A percentile compares a stretch with the other conserved stretches of the same genome.
Evolutionary conservation across 345 rosid genomes (phyloP).

Genomic region (Excoecaria cochinchinensis): DNA sequence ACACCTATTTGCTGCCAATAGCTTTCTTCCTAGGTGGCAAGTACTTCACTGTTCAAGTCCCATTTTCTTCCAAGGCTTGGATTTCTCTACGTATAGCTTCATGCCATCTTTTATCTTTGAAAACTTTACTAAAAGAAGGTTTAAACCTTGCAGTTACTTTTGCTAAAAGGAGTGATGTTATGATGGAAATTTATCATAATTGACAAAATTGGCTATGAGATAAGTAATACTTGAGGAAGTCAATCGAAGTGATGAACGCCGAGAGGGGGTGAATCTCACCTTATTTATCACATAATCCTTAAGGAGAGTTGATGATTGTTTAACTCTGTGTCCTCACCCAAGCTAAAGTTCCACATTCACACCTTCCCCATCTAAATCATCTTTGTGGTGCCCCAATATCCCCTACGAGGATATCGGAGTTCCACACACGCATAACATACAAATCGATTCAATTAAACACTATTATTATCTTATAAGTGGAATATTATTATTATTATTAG

Average conservation of each 20-base stretch:
- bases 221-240: background rate
- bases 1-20: slow-evolving; percentile 5
- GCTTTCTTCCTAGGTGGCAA: background rate
- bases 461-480: no score
- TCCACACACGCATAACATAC: no score
- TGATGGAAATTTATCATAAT: background rate
- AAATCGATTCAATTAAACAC: no score
- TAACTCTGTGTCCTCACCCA: background rate
- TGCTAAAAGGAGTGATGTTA: slow-evolving; percentile 5
- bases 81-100: slow-evolving; percentile 2
- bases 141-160: background rate
- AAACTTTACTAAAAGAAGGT: background rate
- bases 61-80: slow-evolving; percentile 1
- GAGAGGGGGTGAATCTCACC: background rate
- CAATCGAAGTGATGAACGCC: no score
- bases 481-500: no score
- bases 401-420: no score
- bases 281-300: slow-evolving; percentile 5
- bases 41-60: background rate
- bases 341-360: background rate
- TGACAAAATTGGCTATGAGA: slow-evolving; percentile 5
- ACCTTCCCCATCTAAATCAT: no score
- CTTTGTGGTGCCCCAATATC: no score
- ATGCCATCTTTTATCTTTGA: background rate
- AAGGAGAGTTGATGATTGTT: background rate